Evolutionary conservation across 2,329 filamentous ascomycete genomes (phyloP), one percentile per base, ranked within the genome.

Genomic region (Botryosphaeria dothidea): DNA sequence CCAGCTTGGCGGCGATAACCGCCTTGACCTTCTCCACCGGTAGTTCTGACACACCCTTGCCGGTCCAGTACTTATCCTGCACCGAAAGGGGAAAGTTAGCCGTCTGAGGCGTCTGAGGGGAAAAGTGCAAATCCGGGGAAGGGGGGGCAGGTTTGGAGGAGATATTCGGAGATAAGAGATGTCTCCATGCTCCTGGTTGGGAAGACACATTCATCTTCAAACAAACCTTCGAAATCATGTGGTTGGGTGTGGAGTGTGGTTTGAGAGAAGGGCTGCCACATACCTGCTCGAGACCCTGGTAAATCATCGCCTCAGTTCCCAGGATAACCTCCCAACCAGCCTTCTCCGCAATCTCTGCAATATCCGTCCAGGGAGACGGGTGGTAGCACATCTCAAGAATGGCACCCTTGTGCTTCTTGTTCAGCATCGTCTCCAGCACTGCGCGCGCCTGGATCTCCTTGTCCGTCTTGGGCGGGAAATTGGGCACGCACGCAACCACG

Each of bases 301-400:
- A 92, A 68, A 93, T 90, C 81, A 93, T 80, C 0, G 90, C 89
- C 79, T 93, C 91, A 0, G 90, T 92, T 0, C 91, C 91, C 5
- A 92, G 75, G 25, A 93, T 90, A 1, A 93, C 87, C 76, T 88
- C 84, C 91, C 91, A 93, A 0, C 88, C 88, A 9, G 82, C 81
- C 2, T 79, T 76, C 70, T 86, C 82, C 0, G 88, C 86, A 46
- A 92, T 71, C 48, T 82, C 83, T 1, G 86, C 87, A 56, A 92
- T 85, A 69, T 85, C 82, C 0, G 91, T 93, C 75, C 85, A 88
- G 0, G 90, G 88, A 2, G 83, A 76, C 0, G 91, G 91, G 73
- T 93, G 91, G 74, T 93, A 93, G 81, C 90, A 93, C 91, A 94
- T 93, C 76, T 93, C 91, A 66, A 93, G 75, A 65, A 93, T 85